Base-by-base conservation (phyloP, 257 asterid species). In the Solanum gracilifrons region DNA sequence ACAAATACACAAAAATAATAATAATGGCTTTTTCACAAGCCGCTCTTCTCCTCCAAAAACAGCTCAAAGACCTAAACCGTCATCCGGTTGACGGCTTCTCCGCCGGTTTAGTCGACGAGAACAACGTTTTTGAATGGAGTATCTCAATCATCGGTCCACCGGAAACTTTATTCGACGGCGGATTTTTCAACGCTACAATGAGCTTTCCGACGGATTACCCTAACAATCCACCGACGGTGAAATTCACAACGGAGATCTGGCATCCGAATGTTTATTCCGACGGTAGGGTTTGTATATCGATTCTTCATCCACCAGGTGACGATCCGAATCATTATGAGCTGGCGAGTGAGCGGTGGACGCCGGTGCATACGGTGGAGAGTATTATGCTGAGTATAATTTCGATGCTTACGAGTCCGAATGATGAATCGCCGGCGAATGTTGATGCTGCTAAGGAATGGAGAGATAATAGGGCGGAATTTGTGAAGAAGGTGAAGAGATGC, bases 401-500 rank as follows among this genome's bases (percentile, higher is more conserved):
- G 27, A 97, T 97, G 99, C 97, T 97, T 85, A 93, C 99, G 41
- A 88, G 99, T 91, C 99, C 99, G 5, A 97, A 97, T 55, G 99
- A 97, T 35, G 99, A 97, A 80, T 97, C 99, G n/a, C 99, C 99
- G 39, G 99, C 99, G 18, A 97, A 97, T 85, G 98, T 97, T 25
- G 99, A 97, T 92, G 99, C 99, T 58, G 99, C 99, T 75, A 96
- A 94, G 87, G 98, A 97, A 92, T 97, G 99, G 99, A 97, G 99
- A 92, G 99, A 96, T 29, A 95, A 89, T 11, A 93, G 97, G 91
- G 98, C 93, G 25, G 93, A 92, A 25, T 97, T 97, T 94, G 95
- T 91, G 97, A 97, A 96, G 90, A 97, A 93, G 85, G 99, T 96
- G 37, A 92, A 98, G 88, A 96, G 98, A 7, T 97, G 99, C 13